Base-by-base conservation (phyloP, 2,329 filamentous ascomycete genomes). In the Podosphaera fusca region DNA sequence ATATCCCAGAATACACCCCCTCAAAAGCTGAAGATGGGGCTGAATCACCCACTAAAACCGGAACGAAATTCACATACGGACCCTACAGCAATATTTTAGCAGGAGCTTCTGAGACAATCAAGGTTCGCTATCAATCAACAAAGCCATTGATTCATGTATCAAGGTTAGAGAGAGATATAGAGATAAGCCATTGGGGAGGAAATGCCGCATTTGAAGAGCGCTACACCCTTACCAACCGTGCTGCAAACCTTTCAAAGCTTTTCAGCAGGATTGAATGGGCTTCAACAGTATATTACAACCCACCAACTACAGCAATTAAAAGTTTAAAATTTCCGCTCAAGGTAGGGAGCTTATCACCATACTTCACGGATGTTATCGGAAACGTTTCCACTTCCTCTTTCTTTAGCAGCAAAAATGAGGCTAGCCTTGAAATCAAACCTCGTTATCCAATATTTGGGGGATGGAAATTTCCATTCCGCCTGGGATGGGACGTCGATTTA, bases 161-260 rank as follows among this genome's bases (percentile, higher is more conserved):
- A 38, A 74, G 79, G 14, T 75, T 98, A 59, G 87, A 96, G 71
- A 83, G 92, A 59, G 89, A 96, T 66, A 74, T 98, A 61, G 92
- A 98, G 70, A 84, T 98, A 64, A 94, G 87, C 68, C 92, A 96
- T 71, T 98, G 92, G 92, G 92, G 92, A 63, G 92, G 92, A 60
- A 98, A 98, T 68, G 72, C 96, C 56, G 92, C 92, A 1, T 87
- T 89, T 55, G 92, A 98, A 72, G 92, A 98, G 73, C 81, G 87
- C 58, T 95, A 95, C 72, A 87, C 84, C 70, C 76, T 96, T 63
- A 79, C 80, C 65, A 90, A 98, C 74, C 81, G 84, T 61, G 92
- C 85, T 61, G 94, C 92, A 55, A 83, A 85, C 69, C 75, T 90
- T 55, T 76, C 78, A 38, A 74, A 75, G 58, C 79, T 83, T 40